Evolutionary conservation across 352 stramenopile species (phyloP).

Genomic region (Phytophthora uliginosa): DNA sequence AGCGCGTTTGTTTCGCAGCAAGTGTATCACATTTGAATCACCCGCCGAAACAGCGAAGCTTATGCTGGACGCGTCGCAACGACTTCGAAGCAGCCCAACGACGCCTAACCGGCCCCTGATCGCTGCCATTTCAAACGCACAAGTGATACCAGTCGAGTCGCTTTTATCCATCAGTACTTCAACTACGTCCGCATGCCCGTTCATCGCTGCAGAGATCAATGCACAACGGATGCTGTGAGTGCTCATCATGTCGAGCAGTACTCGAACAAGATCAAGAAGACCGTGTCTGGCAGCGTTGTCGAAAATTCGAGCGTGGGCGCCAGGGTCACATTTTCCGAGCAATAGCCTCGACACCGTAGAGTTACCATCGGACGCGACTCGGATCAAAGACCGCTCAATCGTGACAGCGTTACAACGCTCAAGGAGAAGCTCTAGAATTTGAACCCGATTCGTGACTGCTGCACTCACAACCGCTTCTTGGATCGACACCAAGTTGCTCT

Average conservation of each 20-base stretch:
- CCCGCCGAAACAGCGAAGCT: slow-evolving; percentile 20
- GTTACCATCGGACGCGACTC: not conserved
- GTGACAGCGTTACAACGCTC: slow-evolving; percentile 9
- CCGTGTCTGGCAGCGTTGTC: slow-evolving; percentile 14
- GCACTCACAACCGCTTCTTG: slow-evolving; percentile 18
- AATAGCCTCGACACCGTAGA: slow-evolving; percentile 8
- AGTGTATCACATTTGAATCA: slow-evolving; percentile 3
- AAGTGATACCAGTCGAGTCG: slow-evolving; percentile 14
- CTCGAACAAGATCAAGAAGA: slow-evolving; percentile 6
- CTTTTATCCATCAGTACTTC: slow-evolving; percentile 8
- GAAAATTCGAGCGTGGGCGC: slow-evolving; percentile 14
- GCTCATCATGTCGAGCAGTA: slow-evolving; percentile 17
- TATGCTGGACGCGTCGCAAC: slow-evolving; percentile 9
- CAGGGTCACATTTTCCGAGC: slow-evolving; percentile 16
- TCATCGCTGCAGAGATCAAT: slow-evolving; percentile 18
- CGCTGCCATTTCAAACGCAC: slow-evolving; percentile 30
- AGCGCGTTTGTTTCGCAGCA: slow-evolving; percentile 18
- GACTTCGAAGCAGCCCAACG: slow-evolving; percentile 13
- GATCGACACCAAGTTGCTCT: slow-evolving; percentile 6
- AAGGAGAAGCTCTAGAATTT: slow-evolving; percentile 17
- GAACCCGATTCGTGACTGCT: slow-evolving; percentile 6
- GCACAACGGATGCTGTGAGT: slow-evolving; percentile 12
- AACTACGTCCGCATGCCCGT: slow-evolving; percentile 11
- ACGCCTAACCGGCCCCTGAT: not conserved
- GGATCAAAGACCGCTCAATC: slow-evolving; percentile 19